phyloP scores from a whole-genome alignment of 768 basidiomycete species.

The Boletus edulis region DNA sequence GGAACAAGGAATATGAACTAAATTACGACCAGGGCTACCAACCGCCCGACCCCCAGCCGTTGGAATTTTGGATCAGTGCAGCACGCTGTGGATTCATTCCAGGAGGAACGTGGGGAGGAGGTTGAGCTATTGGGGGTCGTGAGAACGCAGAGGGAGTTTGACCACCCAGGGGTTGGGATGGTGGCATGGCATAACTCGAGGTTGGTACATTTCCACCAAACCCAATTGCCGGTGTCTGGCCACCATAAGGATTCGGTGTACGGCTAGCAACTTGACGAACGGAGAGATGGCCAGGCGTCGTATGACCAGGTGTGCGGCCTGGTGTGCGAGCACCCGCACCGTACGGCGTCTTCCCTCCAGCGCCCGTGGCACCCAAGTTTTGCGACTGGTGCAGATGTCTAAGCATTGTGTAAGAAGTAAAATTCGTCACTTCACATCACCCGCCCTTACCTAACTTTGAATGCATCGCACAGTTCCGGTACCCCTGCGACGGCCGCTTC shows the following conservation, averaged over 20 bases:
- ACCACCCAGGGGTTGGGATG: conserved; percentile 40
- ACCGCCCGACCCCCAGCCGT: conserved; percentile 35
- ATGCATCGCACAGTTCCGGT: conserved; percentile 92
- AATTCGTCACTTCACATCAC: neutral
- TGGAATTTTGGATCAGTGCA: conserved; percentile 56
- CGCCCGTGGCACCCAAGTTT: conserved; percentile 49
- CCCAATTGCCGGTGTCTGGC: conserved; percentile 34
- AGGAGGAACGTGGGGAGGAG: conserved; percentile 46
- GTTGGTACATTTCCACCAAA: conserved; percentile 27
- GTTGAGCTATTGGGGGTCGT: conserved; percentile 42
- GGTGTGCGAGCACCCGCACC: conserved; percentile 74
- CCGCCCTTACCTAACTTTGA: conserved; percentile 74
- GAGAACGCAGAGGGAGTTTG: conserved; percentile 36
- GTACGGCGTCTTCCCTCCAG: conserved; percentile 79
- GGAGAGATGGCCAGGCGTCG: conserved; percentile 81
- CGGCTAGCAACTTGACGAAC: conserved; percentile 62
- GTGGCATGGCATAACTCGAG: conserved; percentile 29
- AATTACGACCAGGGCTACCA: conserved; percentile 27
- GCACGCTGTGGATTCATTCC: conserved; percentile 69
- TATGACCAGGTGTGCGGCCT: conserved; percentile 65
- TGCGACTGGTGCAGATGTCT: conserved; percentile 80
- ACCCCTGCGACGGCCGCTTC: conserved; percentile 90
- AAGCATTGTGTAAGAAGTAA: conserved; percentile 8
- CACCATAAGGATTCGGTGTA: conserved; percentile 79
- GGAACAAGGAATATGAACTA: conserved; percentile 15